Percentiles rank a stretch among this genome's conserved stretches.
Conservation (phyloP, 805 yeast genomes). For the Hanseniaspora taiwanica region DNA sequence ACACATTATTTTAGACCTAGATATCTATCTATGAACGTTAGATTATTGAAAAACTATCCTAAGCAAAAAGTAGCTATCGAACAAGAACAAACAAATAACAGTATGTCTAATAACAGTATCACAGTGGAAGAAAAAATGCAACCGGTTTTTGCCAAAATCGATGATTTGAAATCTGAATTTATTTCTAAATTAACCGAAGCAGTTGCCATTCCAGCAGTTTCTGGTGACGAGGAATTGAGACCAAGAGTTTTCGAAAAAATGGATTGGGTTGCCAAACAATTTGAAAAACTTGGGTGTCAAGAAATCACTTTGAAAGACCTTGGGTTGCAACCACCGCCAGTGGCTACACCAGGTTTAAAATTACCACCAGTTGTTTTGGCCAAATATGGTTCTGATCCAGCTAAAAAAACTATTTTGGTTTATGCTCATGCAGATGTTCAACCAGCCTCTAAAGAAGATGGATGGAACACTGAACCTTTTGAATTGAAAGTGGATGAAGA, state of each 20-base stretch:
- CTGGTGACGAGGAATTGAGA: conserved; percentile 79
- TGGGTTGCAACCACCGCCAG: conserved; percentile 90
- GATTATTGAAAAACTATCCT: neutral
- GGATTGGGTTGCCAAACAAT: conserved; percentile 58
- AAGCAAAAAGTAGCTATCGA: neutral
- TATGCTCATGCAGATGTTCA: conserved; percentile 99
- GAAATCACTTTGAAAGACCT: conserved; percentile 73
- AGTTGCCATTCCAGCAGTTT: conserved; percentile 90
- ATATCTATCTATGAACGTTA: conserved; percentile 1
- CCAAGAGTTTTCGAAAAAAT: conserved; percentile 88
- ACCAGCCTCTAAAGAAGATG: conserved; percentile 86
- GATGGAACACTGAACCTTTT: conserved; percentile 94
- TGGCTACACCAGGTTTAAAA: conserved; percentile 45
- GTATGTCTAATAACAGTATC: conserved; percentile 4
- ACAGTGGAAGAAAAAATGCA: conserved; percentile 3
- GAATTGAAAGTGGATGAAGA: conserved; percentile 46
- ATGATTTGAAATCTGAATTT: conserved; percentile 62
- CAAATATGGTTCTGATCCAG: conserved; percentile 68
- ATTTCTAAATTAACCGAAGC: conserved; percentile 64
- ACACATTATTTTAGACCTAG: too few species aligned
- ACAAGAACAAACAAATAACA: neutral
- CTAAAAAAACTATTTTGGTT: conserved; percentile 62
- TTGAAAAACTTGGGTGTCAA: conserved; percentile 58
- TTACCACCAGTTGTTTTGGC: conserved; percentile 95
- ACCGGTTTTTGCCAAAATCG: conserved; percentile 40